phyloP scores from a whole-genome alignment of 2,329 filamentous ascomycete species.

The Botrytis deweyae region DNA sequence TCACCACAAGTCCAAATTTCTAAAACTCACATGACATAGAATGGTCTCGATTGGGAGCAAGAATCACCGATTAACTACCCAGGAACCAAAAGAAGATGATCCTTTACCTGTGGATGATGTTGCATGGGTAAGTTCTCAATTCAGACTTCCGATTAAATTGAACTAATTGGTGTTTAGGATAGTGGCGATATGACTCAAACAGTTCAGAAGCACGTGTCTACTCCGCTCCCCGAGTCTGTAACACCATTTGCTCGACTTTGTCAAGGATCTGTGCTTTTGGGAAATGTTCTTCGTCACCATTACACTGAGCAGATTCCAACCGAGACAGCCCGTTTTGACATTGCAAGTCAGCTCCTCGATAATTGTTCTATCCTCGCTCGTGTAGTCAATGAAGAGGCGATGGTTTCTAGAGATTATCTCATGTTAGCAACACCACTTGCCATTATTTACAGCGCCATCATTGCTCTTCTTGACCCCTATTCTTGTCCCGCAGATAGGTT shows the following conservation, averaged over 20 bases:
- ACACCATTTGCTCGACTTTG: slow-evolving; percentile 53
- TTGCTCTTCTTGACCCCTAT: slow-evolving; percentile 43
- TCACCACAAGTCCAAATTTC: not conserved
- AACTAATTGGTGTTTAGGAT: slow-evolving; percentile 37
- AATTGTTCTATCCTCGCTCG: slow-evolving; percentile 33
- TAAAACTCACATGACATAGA: slow-evolving; percentile 28
- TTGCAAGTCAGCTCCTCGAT: slow-evolving; percentile 34
- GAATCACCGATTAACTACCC: slow-evolving; percentile 34
- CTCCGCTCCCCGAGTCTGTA: slow-evolving; percentile 46
- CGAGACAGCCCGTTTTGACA: slow-evolving; percentile 30
- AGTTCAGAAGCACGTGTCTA: slow-evolving; percentile 36
- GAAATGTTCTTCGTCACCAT: slow-evolving; percentile 40
- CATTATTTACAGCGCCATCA: slow-evolving; percentile 35
- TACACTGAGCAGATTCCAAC: slow-evolving; percentile 27
- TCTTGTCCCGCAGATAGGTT: slow-evolving; percentile 35
- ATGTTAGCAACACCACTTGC: slow-evolving; percentile 33
- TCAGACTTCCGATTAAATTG: not conserved
- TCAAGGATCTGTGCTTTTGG: slow-evolving; percentile 42
- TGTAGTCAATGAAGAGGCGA: slow-evolving; percentile 34
- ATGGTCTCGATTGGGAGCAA: slow-evolving; percentile 37
- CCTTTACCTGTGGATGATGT: slow-evolving; percentile 39
- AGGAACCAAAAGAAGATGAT: slow-evolving; percentile 35
- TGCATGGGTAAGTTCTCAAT: slow-evolving; percentile 42
- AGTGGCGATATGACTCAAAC: slow-evolving; percentile 40
- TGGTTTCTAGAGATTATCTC: slow-evolving; percentile 31